Evolutionary conservation across 805 yeast species (phyloP).

Genomic region (Metschnikowia arizonensis): DNA sequence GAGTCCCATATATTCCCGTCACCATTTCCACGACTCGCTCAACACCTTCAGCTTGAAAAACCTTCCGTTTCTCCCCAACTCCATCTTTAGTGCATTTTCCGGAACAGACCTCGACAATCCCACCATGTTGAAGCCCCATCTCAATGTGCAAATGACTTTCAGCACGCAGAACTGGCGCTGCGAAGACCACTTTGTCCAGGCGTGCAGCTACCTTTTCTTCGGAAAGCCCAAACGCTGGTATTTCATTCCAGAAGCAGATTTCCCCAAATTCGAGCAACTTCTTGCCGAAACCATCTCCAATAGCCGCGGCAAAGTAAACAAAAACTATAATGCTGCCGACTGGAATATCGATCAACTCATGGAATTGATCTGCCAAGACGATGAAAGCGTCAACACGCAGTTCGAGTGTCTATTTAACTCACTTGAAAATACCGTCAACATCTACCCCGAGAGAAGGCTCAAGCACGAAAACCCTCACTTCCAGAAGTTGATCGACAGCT

Average conservation of each 20-base stretch:
- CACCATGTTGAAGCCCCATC: constrained; percentile 40
- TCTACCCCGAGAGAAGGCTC: constrained; percentile 26
- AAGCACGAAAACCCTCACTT: constrained; percentile 23
- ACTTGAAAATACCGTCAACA: constrained; percentile 29
- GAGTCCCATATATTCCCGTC: not conserved
- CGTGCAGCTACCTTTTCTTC: constrained; percentile 48
- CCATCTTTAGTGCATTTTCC: constrained; percentile 42
- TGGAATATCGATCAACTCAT: constrained; percentile 22
- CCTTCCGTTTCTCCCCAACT: constrained; percentile 46
- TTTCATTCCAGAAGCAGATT: constrained; percentile 54
- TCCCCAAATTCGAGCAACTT: constrained; percentile 47
- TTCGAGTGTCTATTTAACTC: constrained; percentile 28
- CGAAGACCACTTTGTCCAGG: constrained; percentile 58
- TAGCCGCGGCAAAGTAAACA: constrained; percentile 12
- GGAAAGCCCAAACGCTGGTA: constrained; percentile 61
- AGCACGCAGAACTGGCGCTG: constrained; percentile 54
- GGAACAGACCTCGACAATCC: constrained; percentile 42
- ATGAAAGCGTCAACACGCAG: constrained; percentile 17
- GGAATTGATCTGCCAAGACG: constrained; percentile 16
- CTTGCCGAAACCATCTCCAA: constrained; percentile 20
- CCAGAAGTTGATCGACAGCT: constrained; percentile 17
- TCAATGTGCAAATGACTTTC: constrained; percentile 51
- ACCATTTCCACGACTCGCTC: constrained; percentile 10
- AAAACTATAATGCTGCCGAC: constrained; percentile 18
- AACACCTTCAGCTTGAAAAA: constrained; percentile 59